Conservation (phyloP, 2,329 filamentous ascomycete genomes). For the Colletotrichum salicis region DNA sequence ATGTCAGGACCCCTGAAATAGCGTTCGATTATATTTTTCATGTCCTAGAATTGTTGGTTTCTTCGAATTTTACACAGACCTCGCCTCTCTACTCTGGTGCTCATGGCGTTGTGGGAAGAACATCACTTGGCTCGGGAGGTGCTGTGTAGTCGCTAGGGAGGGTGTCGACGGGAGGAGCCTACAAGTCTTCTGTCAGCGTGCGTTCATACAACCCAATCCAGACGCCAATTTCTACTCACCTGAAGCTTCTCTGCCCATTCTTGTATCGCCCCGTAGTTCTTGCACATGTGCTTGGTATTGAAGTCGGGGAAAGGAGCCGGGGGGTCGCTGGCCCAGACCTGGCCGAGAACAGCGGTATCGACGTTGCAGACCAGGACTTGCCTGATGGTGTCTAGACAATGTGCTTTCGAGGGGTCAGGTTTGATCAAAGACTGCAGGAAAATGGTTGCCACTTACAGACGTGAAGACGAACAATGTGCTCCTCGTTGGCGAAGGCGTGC, state of each 20-base stretch:
- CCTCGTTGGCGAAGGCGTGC: slow-evolving; percentile 66
- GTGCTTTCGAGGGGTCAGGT: slow-evolving; percentile 48
- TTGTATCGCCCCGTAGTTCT: slow-evolving; percentile 64
- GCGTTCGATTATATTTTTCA: background rate
- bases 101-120: slow-evolving; percentile 19
- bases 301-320: slow-evolving; percentile 69
- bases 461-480: slow-evolving; percentile 64
- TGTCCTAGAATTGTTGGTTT: background rate
- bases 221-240: slow-evolving; percentile 38
- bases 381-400: slow-evolving; percentile 70
- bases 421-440: accelerated
- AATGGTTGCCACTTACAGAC: slow-evolving; percentile 57
- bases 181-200: background rate
- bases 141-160: slow-evolving; percentile 19
- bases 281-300: slow-evolving; percentile 68
- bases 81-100: no score
- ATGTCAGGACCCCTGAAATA: background rate
- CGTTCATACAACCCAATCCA: no score
- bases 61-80: no score
- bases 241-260: slow-evolving; percentile 66
- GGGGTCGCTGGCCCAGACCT: slow-evolving; percentile 65
- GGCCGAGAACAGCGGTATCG: slow-evolving; percentile 69
- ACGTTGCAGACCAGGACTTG: slow-evolving; percentile 73
- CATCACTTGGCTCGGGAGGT: slow-evolving; percentile 9
- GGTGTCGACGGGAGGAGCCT: slow-evolving; percentile 23